Conservation (phyloP, 2,329 filamentous ascomycete species). For the Magnaporthiopsis incrustans region DNA sequence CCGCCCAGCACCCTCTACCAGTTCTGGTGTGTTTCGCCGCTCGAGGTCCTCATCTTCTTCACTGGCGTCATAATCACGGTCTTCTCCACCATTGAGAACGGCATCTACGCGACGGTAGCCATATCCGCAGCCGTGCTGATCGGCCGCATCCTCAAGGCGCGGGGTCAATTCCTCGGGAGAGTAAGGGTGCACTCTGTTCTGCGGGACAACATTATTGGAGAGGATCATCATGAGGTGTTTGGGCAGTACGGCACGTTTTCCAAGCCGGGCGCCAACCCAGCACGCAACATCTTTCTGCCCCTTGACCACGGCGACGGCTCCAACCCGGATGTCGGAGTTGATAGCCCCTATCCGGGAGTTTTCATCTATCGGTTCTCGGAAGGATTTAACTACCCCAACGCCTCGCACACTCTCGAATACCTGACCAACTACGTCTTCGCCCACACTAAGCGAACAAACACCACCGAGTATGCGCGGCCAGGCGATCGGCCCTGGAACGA, state of each 20-base stretch:
- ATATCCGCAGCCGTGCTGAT: constrained; percentile 71
- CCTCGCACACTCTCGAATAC: constrained; percentile 78
- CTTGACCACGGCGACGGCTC: constrained; percentile 83
- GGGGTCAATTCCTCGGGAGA: constrained; percentile 74
- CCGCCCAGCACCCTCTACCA: constrained; percentile 86
- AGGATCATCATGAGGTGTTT: constrained; percentile 38
- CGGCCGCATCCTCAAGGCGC: constrained; percentile 75
- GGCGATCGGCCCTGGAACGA: constrained; percentile 95
- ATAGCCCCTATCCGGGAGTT: constrained; percentile 79
- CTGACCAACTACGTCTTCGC: constrained; percentile 60
- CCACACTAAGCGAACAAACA: constrained; percentile 69
- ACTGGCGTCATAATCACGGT: constrained; percentile 84
- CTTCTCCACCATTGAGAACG: constrained; percentile 82
- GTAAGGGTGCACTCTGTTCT: constrained; percentile 79
- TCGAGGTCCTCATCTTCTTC: constrained; percentile 91
- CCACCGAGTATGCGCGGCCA: constrained; percentile 51
- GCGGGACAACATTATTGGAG: constrained; percentile 63
- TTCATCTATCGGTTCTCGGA: constrained; percentile 95
- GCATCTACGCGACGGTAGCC: constrained; percentile 79
- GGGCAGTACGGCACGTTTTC: constrained; percentile 51
- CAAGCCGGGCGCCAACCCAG: constrained; percentile 32
- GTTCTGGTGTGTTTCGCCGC: constrained; percentile 87
- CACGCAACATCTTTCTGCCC: constrained; percentile 78
- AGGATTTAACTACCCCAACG: constrained; percentile 94
- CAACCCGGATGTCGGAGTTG: constrained; percentile 74